Evolutionary conservation across 2,329 filamentous ascomycete species (phyloP), one percentile per base, ranked within the genome.

Genomic region (Penicillium verrucosum): DNA sequence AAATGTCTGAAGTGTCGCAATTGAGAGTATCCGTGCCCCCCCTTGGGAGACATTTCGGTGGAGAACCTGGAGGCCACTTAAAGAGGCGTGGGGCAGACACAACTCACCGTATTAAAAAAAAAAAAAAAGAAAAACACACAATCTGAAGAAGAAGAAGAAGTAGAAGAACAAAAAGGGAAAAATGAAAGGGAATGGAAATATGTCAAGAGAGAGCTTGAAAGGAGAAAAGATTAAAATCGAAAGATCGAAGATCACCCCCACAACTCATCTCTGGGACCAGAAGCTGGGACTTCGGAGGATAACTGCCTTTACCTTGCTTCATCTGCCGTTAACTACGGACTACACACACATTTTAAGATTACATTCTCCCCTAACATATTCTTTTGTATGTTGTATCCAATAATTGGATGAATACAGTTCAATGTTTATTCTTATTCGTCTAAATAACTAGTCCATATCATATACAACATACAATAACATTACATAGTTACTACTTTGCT

Each of bases 81-180:
- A 32, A 32, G 58, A 69, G 68, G 61, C 64, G 68, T 68, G 67
- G 69, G 67, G 65, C 66, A 68, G 48, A 46, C n/a, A 34, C 29
- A 61, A 61, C 61, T 66, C 54, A 66, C 65, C 37, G 51, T 59
- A 43, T 52, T 52, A 46, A 41, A 51, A 53, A 43, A 52, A 54
- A 37, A 14, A 5, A 32, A 1, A 3, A 29, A 45, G 18, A 18
- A 18, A 18, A 18, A 18, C 29, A 34, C 43, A 46, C 32, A 25
- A 9, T n/a, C 2, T 1, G 14, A 42, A 52, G 47, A 40, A 41
- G 14, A 45, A 27, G 25, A 27, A 21, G 21, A 21, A 21, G 18
- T 18, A 18, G 21, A 27, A 27, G 25, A 27, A 27, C 7, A 9
- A 27, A 27, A 27, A 27, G 6, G 25, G 25, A 27, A 51, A 51